These are phyloP conservation scores for Senna tora DNA, from an alignment of 306 rosid species.

Conservation along the genomic window DNA sequence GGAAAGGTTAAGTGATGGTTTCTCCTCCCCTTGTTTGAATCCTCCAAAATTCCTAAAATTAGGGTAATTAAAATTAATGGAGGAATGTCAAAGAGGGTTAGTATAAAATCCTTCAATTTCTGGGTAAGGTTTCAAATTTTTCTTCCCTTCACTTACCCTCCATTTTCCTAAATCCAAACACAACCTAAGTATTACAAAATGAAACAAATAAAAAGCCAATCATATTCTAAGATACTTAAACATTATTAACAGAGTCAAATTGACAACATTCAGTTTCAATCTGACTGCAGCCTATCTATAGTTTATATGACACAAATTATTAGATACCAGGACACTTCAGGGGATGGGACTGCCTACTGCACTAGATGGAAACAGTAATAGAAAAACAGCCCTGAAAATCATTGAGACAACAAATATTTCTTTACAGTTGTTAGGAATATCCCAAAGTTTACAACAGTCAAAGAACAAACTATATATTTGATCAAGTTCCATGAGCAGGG, in stretches of 20 bases:
- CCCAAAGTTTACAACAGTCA: too few relatives aligned
- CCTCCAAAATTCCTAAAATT: too few relatives aligned
- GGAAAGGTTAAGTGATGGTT: too few relatives aligned
- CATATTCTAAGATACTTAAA: not conserved
- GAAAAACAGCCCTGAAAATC: not conserved
- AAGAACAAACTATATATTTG: not conserved
- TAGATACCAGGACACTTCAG: not conserved
- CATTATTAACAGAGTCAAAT: not conserved
- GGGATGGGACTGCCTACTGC: not conserved
- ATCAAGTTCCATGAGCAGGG: not conserved
- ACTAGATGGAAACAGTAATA: not conserved
- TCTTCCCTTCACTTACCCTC: too few relatives aligned
- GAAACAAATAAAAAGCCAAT: not conserved
- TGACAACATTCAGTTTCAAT: conserved; percentile 18
- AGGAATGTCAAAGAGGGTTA: too few relatives aligned
- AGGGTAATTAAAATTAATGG: too few relatives aligned
- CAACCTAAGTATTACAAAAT: not conserved
- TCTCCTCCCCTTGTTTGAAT: too few relatives aligned
- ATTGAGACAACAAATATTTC: not conserved
- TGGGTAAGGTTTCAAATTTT: too few relatives aligned
- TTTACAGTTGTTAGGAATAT: too few relatives aligned
- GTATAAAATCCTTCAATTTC: too few relatives aligned
- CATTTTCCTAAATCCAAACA: too few relatives aligned
- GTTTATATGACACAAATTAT: not conserved
- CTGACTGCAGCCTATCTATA: conserved; percentile 9